phyloP scores from a whole-genome alignment of 1,284 basidiomycete genomes.

The Sphagnurus paluster region DNA sequence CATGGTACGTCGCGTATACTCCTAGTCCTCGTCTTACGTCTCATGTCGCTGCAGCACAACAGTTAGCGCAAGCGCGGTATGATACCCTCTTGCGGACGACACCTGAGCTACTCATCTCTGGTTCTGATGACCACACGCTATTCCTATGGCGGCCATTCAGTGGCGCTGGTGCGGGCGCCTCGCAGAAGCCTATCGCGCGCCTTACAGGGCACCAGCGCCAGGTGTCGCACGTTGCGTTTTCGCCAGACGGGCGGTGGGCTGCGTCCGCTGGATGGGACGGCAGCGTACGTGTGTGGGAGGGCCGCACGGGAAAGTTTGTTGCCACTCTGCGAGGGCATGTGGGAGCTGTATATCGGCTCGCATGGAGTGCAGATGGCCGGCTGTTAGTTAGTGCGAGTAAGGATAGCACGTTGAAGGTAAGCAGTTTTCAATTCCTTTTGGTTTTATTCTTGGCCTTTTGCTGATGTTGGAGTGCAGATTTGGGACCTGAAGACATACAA shows the following conservation, averaged over 20 bases:
- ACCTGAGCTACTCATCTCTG: slow-evolving; percentile 87
- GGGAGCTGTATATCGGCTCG: slow-evolving; percentile 89
- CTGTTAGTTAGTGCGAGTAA: slow-evolving; percentile 94
- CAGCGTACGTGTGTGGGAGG: slow-evolving; percentile 93
- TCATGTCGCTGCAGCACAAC: slow-evolving; percentile 56
- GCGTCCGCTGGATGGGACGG: slow-evolving; percentile 94
- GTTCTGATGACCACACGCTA: slow-evolving; percentile 93
- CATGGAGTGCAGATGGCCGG: slow-evolving; percentile 94
- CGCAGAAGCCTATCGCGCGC: slow-evolving; percentile 83
- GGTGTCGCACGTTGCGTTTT: slow-evolving; percentile 94
- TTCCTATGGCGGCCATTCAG: slow-evolving; percentile 90
- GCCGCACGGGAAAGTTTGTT: slow-evolving; percentile 89
- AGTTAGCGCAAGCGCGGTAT: slow-evolving; percentile 76
- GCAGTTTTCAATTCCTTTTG: slow-evolving; percentile 29
- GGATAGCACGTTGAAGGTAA: slow-evolving; percentile 92
- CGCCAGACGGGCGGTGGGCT: slow-evolving; percentile 90
- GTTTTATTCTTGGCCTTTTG: background rate
- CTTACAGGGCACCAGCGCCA: slow-evolving; percentile 96
- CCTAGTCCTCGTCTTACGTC: background rate
- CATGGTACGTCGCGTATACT: slow-evolving; percentile 55
- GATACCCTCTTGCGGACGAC: slow-evolving; percentile 64
- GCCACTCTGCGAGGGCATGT: slow-evolving; percentile 93
- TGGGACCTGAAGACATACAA: slow-evolving; percentile 97
- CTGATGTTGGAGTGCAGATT: slow-evolving; percentile 49
- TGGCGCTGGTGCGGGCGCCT: slow-evolving; percentile 43